Conservation (phyloP, 202 grass and related monocot genomes). For the Musa balbisiana region DNA sequence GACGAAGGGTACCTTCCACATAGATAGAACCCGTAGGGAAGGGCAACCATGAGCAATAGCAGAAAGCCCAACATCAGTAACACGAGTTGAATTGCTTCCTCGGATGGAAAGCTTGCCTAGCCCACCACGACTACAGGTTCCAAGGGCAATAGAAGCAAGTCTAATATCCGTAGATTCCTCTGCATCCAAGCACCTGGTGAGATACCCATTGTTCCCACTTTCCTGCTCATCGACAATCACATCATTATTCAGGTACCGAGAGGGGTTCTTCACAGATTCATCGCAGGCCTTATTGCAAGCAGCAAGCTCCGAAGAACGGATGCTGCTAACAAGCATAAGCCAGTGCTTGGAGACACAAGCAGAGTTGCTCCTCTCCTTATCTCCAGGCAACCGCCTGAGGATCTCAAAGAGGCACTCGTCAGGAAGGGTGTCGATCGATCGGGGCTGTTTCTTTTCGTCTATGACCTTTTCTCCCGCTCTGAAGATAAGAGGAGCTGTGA, state of each 20-base stretch:
- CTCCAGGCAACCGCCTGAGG: conserved; percentile 60
- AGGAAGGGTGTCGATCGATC: conserved; percentile 69
- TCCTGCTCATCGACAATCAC: not conserved
- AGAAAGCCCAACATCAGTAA: conserved; percentile 61
- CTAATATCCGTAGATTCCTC: conserved; percentile 58
- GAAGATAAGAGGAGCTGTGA: conserved; percentile 43
- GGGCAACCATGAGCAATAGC: conserved; percentile 59
- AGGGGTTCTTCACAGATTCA: conserved; percentile 4
- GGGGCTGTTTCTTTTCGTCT: conserved; percentile 21
- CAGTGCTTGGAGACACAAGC: conserved; percentile 80
- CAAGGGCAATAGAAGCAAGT: conserved; percentile 52
- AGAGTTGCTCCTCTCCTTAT: conserved; percentile 56
- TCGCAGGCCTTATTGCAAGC: not conserved
- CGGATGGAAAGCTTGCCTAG: conserved; percentile 53
- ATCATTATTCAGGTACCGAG: conserved; percentile 63
- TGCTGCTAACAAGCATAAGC: conserved; percentile 58
- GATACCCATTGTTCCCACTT: conserved; percentile 29
- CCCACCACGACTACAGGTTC: conserved; percentile 41
- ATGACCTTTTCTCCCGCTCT: conserved; percentile 31
- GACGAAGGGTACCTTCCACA: conserved; percentile 61
- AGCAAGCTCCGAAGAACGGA: conserved; percentile 58
- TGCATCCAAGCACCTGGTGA: conserved; percentile 42
- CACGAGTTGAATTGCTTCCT: conserved; percentile 53
- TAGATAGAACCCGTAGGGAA: conserved; percentile 44
- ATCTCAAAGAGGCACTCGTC: conserved; percentile 95